Evolutionary conservation across 1,284 basidiomycete species (phyloP), one percentile per base, ranked within the genome.

Genomic region (Pterulicium gracile): DNA sequence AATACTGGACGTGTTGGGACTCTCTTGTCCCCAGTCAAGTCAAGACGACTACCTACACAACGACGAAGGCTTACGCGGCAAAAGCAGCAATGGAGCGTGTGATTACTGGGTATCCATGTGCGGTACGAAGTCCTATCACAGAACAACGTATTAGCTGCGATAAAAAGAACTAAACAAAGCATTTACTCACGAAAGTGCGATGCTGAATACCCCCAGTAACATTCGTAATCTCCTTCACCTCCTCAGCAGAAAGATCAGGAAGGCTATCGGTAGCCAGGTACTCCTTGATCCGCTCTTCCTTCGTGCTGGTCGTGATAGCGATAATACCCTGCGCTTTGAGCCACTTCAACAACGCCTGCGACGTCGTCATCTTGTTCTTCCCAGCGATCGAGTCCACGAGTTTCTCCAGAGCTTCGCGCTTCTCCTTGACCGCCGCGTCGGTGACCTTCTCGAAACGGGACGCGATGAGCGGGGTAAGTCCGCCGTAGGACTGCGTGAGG

Each of bases 381-480:
- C 70, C 63, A 36, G 61, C 57, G 1, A 85, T 76, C 23, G 60
- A 51, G 49, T 68, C 60, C 13, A 85, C 57, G 27, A 75, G 55
- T 49, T 77, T 73, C 19, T 85, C 61, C 1, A 79, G 72, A 0
- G 77, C 79, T 18, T 70, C 76, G n/a, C 68, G 66, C 2, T 79
- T 81, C 7, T 71, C 83, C 54, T 84, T 93, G 0, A 82, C 79
- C 24, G 77, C 75, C 18, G 78, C 70, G 17, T 72, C 65, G 56
- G 91, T 90, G 45, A 75, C 71, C 51, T 83, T 67, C 52, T 82
- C 64, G 53, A n/a, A n/a, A n/a, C n/a, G 70, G 62, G 55, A 75
- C 67, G 40, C 79, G 64, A 18, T 70, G 22, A 56, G 24, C 2
- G 55, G 55, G 5, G 51, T 52, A 23, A 56, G 49, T 14, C 47